Base-by-base conservation (phyloP, 768 basidiomycete species). In the Amyloporia xantha region DNA sequence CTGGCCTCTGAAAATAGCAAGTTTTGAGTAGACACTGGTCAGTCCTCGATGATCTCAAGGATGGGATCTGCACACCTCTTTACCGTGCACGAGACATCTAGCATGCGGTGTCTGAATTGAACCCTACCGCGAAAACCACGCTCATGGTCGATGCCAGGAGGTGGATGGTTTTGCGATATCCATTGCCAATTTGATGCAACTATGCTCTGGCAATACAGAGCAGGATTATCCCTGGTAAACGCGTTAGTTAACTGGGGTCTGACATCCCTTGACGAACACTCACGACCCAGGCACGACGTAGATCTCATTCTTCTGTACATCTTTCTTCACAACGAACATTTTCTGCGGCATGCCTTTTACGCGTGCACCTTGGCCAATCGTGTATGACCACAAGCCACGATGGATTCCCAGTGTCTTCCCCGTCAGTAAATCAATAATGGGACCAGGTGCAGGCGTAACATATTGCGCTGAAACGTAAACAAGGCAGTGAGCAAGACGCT, bases 341-440 rank as follows among this genome's bases (percentile, higher is more conserved):
- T 73, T 77, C 43, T 75, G 60, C 1, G 67, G 63, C 68, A 81
- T 69, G 1, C 91, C 89, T 1, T 67, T 61, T 19, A 95, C 62
- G 39, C 77, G 77, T 1, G 86, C 82, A 25, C 81, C 76, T 63
- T 98, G 85, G 2, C 94, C 94, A 39, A 96, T 74, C 1, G 93
- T 95, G 59, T 80, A 92, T 19, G 73, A 75, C 88, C 90, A 94
- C 0, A 93, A 65, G 0, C 94, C 94, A 1, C 71, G 50, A 59
- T 97, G 94, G 36, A 65, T 44, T 1, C 77, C 85, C 1, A 88
- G 41, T 3, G 67, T 62, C 30, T 74, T 68, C 4, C 84, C 84
- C 1, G 76, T 76, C 0, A 67, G 65, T 25, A 78, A 60, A 47
- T 83, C 72, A 38, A 88, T 63, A 10, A 96, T 82, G 2, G 75